A percentile compares a stretch with the other conserved stretches of the same genome.
Evolutionary conservation across 345 rosid species (phyloP).

Genomic region (Draba incana): DNA sequence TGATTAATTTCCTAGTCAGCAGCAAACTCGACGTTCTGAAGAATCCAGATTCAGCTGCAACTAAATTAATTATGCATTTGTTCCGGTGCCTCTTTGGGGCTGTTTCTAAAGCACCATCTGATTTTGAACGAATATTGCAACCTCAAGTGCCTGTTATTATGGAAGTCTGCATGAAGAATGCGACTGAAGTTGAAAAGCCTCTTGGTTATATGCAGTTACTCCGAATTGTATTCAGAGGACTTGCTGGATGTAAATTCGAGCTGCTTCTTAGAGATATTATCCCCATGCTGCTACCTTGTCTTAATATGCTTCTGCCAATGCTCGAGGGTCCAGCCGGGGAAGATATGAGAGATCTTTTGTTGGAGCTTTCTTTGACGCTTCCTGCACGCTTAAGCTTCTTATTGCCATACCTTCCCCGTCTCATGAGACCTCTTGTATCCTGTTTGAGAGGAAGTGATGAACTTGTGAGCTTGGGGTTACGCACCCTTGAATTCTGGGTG

Average conservation of each 20-base stretch:
- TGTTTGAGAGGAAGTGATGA: slow-evolving; percentile 93
- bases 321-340: slow-evolving; percentile 95
- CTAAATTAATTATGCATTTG: slow-evolving; percentile 87
- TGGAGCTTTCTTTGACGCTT: slow-evolving; percentile 89
- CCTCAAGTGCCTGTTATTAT: slow-evolving; percentile 92
- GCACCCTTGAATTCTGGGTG: slow-evolving; percentile 98
- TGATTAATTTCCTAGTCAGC: slow-evolving; percentile 85
- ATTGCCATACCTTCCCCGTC: slow-evolving; percentile 87
- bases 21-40: slow-evolving; percentile 84
- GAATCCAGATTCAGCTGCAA: slow-evolving; percentile 80
- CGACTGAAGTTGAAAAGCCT: slow-evolving; percentile 92
- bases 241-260: slow-evolving; percentile 93
- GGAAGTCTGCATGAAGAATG: slow-evolving; percentile 95
- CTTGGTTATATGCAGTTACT: slow-evolving; percentile 93
- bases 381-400: slow-evolving; percentile 98
- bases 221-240: slow-evolving; percentile 86
- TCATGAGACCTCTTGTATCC: slow-evolving; percentile 90
- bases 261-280: slow-evolving; percentile 82
- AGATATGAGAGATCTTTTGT: slow-evolving; percentile 84
- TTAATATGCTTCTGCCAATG: slow-evolving; percentile 87
- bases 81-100: slow-evolving; percentile 88
- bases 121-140: slow-evolving; percentile 94
- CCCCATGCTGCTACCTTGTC: slow-evolving; percentile 86
- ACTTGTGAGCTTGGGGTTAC: slow-evolving; percentile 82
- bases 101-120: slow-evolving; percentile 87